Percentiles rank a stretch among this genome's conserved stretches.
phyloP scores from a whole-genome alignment of 305 asterid species.

The Ajuga reptans region DNA sequence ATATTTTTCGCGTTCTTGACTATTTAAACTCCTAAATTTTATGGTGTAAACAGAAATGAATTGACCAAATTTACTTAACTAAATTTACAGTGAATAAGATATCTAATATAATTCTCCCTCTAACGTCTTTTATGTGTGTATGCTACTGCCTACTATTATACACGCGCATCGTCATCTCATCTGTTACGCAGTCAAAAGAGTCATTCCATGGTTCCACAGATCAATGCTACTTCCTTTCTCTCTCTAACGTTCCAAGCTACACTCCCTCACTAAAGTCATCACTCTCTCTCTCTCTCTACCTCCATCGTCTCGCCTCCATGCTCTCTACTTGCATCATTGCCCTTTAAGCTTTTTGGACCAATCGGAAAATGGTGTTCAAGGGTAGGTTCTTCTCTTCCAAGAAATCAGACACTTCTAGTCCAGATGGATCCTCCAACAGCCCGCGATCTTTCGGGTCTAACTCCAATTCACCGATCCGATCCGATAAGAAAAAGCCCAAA shows the following conservation, averaged over 20 bases:
- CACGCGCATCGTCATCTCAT: neutral
- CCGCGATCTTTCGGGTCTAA: conserved; percentile 75
- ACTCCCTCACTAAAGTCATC: conserved; percentile 17
- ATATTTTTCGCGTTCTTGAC: too few relatives aligned
- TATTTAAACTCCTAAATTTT: too few relatives aligned
- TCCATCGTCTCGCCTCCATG: conserved; percentile 25
- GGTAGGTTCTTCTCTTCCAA: conserved; percentile 86
- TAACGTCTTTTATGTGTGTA: too few relatives aligned
- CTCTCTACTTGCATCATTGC: neutral
- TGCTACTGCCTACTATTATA: neutral
- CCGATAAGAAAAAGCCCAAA: conserved; percentile 69
- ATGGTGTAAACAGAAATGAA: too few relatives aligned
- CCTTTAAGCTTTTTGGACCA: neutral
- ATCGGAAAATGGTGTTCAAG: conserved; percentile 72
- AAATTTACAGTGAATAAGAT: too few relatives aligned
- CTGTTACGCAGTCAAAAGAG: conserved; percentile 11
- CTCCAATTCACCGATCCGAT: conserved; percentile 83
- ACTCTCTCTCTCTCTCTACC: conserved; percentile 13
- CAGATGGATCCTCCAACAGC: conserved; percentile 84
- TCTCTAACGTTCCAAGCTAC: conserved; percentile 26
- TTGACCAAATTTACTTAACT: too few relatives aligned
- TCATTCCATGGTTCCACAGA: conserved; percentile 23
- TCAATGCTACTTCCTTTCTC: conserved; percentile 7
- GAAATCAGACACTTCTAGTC: conserved; percentile 77
- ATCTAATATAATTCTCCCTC: too few relatives aligned